These are phyloP conservation scores for Dactylonectria macrodidyma DNA, from an alignment of 2,329 filamentous ascomycete genomes.

Conservation along the genomic window DNA sequence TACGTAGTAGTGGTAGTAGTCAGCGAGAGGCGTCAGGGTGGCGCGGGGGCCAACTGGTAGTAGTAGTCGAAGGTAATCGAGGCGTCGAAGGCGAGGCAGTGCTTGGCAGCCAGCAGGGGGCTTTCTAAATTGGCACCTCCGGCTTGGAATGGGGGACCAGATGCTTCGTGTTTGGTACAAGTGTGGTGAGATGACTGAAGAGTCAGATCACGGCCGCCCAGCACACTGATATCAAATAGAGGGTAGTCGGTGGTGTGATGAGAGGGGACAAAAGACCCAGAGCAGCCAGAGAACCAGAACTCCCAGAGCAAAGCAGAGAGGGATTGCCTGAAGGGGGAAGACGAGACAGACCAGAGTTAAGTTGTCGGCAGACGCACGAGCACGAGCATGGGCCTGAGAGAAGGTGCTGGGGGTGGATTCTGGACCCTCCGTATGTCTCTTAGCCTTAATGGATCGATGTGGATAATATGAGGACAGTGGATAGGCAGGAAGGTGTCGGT, in stretches of 20 bases:
- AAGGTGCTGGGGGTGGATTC: slow-evolving; percentile 32
- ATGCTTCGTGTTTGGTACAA: slow-evolving; percentile 4
- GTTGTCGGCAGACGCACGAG: slow-evolving; percentile 26
- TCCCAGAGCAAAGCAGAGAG: background rate
- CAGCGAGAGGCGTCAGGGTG: slow-evolving; percentile 25
- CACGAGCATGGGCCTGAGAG: slow-evolving; percentile 20
- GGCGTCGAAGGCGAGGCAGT: slow-evolving; percentile 23
- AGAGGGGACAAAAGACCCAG: slow-evolving; percentile 1
- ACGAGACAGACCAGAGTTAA: slow-evolving; percentile 20
- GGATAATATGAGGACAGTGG: slow-evolving; percentile 42
- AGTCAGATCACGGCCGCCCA: slow-evolving; percentile 25
- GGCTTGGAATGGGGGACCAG: slow-evolving; percentile 26
- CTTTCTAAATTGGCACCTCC: slow-evolving; percentile 30
- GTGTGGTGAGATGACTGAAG: slow-evolving; percentile 12
- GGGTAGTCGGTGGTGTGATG: slow-evolving; percentile 12
- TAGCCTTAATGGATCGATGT: slow-evolving; percentile 30
- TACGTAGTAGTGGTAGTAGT: slow-evolving; percentile 20
- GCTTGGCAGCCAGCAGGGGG: slow-evolving; percentile 25
- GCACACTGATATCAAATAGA: slow-evolving; percentile 15
- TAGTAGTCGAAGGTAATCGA: slow-evolving; percentile 28
- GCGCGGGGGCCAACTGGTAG: slow-evolving; percentile 28
- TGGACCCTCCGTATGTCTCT: slow-evolving; percentile 33
- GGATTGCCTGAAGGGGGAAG: slow-evolving; percentile 3
- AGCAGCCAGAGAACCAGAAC: background rate
- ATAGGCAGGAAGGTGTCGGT: slow-evolving; percentile 39